A percentile compares a stretch with the other conserved stretches of the same genome.
Evolutionary conservation across 2,329 filamentous ascomycete species (phyloP).

Genomic region (Botryotinia narcissicola): DNA sequence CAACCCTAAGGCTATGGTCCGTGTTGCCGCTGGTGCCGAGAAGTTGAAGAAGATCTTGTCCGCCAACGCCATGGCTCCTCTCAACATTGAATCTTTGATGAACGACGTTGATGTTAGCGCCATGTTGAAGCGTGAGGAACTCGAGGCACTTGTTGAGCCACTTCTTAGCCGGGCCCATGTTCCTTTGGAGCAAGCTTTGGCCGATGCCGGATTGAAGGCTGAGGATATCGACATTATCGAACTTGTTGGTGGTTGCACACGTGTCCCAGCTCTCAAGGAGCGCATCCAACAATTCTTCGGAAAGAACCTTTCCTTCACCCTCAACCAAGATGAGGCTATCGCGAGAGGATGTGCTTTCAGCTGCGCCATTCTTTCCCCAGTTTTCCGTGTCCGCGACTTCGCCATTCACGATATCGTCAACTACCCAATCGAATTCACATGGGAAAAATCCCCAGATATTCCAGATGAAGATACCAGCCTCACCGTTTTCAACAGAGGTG

Average conservation of each 20-base stretch:
- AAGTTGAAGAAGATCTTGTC: constrained; percentile 98
- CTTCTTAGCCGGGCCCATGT: constrained; percentile 69
- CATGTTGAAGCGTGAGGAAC: constrained; percentile 89
- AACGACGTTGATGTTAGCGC: constrained; percentile 90
- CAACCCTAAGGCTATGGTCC: constrained; percentile 85
- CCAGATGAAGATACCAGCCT: constrained; percentile 97
- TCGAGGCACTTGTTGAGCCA: constrained; percentile 86
- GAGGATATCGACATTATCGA: constrained; percentile 94
- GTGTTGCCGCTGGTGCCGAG: constrained; percentile 85
- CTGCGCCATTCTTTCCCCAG: constrained; percentile 94
- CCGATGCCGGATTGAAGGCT: constrained; percentile 85
- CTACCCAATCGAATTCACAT: constrained; percentile 98
- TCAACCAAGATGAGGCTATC: constrained; percentile 97
- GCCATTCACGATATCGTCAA: constrained; percentile 94
- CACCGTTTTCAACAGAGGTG: constrained; percentile 96
- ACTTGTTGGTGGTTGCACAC: constrained; percentile 90
- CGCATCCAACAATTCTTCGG: constrained; percentile 86
- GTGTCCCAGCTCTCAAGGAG: constrained; percentile 90
- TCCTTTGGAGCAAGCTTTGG: constrained; percentile 86
- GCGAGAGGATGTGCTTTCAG: constrained; percentile 95
- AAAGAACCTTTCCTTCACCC: constrained; percentile 89
- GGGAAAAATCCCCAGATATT: constrained; percentile 98
- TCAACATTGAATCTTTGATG: constrained; percentile 99
- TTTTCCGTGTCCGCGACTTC: constrained; percentile 98
- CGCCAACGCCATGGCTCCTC: constrained; percentile 84